Base-by-base conservation (phyloP, 73 alveolate genomes). In the Paramecium caudatum region DNA sequence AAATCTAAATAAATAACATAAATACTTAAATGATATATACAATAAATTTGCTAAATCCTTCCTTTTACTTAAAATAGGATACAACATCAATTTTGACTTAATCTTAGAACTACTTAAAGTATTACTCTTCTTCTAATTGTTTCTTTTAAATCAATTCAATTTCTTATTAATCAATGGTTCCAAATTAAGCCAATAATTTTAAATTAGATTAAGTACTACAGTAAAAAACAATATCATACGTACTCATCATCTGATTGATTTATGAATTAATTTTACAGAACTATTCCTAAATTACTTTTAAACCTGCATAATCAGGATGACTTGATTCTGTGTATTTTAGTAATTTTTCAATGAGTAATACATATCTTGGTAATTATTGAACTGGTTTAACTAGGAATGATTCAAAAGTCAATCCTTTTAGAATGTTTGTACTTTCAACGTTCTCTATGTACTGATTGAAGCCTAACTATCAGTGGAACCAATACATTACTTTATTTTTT, bases 331-430 rank as follows among this genome's bases (percentile, higher is more conserved):
- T 74, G 6, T 23, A 74, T n/a, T 74, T 74, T 16, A 74, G 17
- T 74, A 74, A 16, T 19, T 74, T 27, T 3, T 74, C 39, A 34
- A 74, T 27, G 25, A 74, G 17, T 27, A 74, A 74, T 3, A 74
- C 88, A 45, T 74, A 74, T 74, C 88, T 74, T 2, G 88, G 88
- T 74, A 74, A 39, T 45, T 74, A 74, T 74, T 74, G 32, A 34
- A 74, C 88, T 2, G 88, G 88, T 74, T 74, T 74, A 8, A 74
- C 88, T 21, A 74, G 68, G 32, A 74, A 74, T 74, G 88, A 37
- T 74, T 74, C 88, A 37, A 74, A 43, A 2, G 43, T 74, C 27
- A 74, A 74, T 21, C 88, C 88, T 16, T 74, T 74, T 4, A 74
- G 21, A 4, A 27, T 27, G 7, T 41, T 34, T 21, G 16, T 37